A percentile compares a stretch with the other conserved stretches of the same genome.
phyloP scores from a whole-genome alignment of 768 basidiomycete species.

The Hebeloma cylindrosporum region DNA sequence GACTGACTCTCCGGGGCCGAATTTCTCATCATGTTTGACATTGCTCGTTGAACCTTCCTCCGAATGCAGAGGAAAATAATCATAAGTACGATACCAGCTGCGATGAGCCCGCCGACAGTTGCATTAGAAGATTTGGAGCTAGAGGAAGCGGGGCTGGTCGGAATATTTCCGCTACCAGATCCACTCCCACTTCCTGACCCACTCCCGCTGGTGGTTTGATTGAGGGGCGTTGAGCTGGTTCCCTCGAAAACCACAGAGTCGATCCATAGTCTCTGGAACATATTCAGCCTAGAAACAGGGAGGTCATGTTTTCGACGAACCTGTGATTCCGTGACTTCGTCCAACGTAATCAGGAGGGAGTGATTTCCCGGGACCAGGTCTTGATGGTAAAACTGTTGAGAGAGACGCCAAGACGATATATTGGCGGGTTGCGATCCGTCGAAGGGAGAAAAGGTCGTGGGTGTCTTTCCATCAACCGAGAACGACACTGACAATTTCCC shows the following conservation, averaged over 20 bases:
- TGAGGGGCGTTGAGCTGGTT: too few relatives aligned
- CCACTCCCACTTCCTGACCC: too few relatives aligned
- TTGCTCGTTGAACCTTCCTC: too few relatives aligned
- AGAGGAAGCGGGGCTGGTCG: too few relatives aligned
- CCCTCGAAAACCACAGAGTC: slow-evolving; percentile 1
- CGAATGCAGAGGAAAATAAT: too few relatives aligned
- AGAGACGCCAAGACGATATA: not conserved
- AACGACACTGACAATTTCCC: slow-evolving; percentile 5
- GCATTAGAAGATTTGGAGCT: too few relatives aligned
- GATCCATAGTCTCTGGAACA: not conserved
- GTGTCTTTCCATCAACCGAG: slow-evolving; percentile 1
- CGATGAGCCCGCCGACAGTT: too few relatives aligned
- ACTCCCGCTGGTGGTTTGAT: too few relatives aligned
- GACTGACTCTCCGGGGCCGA: too few relatives aligned
- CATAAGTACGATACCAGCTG: too few relatives aligned
- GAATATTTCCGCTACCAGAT: too few relatives aligned
- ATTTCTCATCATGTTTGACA: too few relatives aligned
- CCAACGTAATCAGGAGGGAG: not conserved
- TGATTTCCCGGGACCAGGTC: slow-evolving; percentile 3
- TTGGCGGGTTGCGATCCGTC: slow-evolving; percentile 2
- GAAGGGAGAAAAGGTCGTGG: slow-evolving; percentile 4
- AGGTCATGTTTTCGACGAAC: not conserved
- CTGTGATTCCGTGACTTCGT: slow-evolving; percentile 5
- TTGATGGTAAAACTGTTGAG: slow-evolving; percentile 5
- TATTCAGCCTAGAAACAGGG: not conserved